phyloP scores from a whole-genome alignment of 345 rosid species.

The Carallia brachiata region DNA sequence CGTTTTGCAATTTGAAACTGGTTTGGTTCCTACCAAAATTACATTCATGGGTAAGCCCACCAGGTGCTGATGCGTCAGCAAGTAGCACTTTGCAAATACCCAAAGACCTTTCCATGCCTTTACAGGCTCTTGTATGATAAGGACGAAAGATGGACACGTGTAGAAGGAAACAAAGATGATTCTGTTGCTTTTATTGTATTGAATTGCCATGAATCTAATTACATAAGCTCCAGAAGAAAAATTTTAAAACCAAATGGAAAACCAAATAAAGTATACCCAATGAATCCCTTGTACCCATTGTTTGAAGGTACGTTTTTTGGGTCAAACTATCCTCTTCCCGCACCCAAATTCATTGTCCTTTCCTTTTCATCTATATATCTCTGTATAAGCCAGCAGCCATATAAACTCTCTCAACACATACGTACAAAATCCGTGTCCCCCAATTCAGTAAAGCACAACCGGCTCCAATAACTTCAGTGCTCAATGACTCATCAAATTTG shows the following conservation, averaged over 20 bases:
- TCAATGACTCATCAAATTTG: neutral
- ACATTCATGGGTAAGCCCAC: no score
- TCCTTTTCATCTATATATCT: slow-evolving; percentile 2
- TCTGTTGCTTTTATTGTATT: neutral
- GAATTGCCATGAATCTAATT: slow-evolving; percentile 2
- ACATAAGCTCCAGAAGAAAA: neutral
- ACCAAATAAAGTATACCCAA: neutral
- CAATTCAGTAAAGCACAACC: slow-evolving; percentile 12
- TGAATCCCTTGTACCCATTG: neutral
- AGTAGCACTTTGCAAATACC: no score
- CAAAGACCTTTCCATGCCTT: no score
- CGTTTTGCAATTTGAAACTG: no score
- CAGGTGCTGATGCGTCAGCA: no score
- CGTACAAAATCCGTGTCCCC: slow-evolving; percentile 35
- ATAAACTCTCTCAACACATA: slow-evolving; percentile 1
- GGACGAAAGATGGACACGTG: no score
- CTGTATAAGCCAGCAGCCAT: neutral
- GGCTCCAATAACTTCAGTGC: slow-evolving; percentile 8
- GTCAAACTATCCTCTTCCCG: slow-evolving; percentile 1
- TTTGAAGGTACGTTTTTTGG: neutral
- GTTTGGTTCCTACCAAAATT: no score
- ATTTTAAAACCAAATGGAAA: neutral
- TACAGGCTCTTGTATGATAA: no score
- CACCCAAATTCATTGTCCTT: neutral
- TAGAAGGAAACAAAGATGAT: no score